phyloP scores from a whole-genome alignment of 495 filamentous ascomycete species.

The Aspergillus conjunctus region DNA sequence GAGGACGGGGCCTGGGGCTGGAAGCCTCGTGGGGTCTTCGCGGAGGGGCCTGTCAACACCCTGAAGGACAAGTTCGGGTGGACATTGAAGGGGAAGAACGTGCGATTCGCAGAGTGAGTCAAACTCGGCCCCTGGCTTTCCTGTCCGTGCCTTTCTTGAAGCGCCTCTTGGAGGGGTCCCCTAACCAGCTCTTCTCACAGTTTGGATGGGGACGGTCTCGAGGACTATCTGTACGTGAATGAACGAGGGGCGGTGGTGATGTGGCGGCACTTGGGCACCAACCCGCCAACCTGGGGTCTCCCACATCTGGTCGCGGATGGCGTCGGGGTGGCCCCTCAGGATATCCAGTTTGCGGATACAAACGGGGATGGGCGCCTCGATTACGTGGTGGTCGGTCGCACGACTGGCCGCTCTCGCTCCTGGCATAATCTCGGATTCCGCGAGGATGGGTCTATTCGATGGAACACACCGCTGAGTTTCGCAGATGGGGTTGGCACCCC shows the following conservation, averaged over 20 bases:
- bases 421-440: slow-evolving; percentile 7
- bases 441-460: slow-evolving; percentile 4
- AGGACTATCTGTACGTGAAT: slow-evolving; percentile 3
- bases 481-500: slow-evolving; percentile 5
- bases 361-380: background rate
- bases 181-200: too few species aligned
- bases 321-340: background rate
- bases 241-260: background rate
- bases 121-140: too few species aligned
- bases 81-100: background rate
- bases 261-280: background rate
- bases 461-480: slow-evolving; percentile 5
- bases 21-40: background rate
- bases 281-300: background rate
- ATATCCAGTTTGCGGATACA: background rate
- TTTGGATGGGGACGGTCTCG: slow-evolving; percentile 1
- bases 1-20: background rate
- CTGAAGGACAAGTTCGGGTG: background rate
- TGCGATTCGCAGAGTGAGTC: slow-evolving; percentile 3
- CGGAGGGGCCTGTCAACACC: background rate
- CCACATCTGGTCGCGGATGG: slow-evolving; percentile 3
- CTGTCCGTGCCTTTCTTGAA: too few species aligned
- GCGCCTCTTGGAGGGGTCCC: too few species aligned
- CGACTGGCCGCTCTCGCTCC: background rate
- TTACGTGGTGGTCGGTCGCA: slow-evolving; percentile 2